A percentile compares a stretch with the other conserved stretches of the same genome.
Conservation (phyloP, 2,329 filamentous ascomycete species). For the Ascochyta viciae-villosae region DNA sequence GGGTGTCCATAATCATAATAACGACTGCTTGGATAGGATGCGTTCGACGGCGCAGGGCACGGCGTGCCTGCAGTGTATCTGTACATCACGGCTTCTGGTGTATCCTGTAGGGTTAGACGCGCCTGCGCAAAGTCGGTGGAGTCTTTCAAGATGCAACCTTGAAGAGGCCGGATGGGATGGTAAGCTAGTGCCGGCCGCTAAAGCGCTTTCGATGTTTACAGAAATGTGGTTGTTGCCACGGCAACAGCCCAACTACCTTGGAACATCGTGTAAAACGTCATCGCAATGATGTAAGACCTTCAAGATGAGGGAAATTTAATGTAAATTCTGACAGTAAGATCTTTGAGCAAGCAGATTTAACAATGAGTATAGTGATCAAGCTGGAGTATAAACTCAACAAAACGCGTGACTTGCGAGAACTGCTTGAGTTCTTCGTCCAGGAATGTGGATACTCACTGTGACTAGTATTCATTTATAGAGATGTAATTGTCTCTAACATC, state of each 20-base stretch:
- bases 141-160: slow-evolving; percentile 9
- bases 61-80: slow-evolving; percentile 46
- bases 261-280: slow-evolving; percentile 10
- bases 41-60: slow-evolving; percentile 41
- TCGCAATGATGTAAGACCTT: slow-evolving; percentile 1
- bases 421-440: too few species aligned
- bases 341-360: too few species aligned
- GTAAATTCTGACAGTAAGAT: neutral
- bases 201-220: slow-evolving; percentile 8
- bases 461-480: too few species aligned
- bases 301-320: neutral
- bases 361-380: too few species aligned
- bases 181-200: slow-evolving; percentile 14
- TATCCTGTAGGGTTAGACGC: slow-evolving; percentile 19
- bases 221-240: slow-evolving; percentile 3
- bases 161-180: slow-evolving; percentile 11
- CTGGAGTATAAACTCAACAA: too few species aligned
- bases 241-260: slow-evolving; percentile 3
- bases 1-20: slow-evolving; percentile 36
- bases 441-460: too few species aligned
- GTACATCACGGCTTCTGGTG: slow-evolving; percentile 35
- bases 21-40: slow-evolving; percentile 33
- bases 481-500: too few species aligned
- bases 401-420: too few species aligned
- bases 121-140: slow-evolving; percentile 28